Percentiles rank a stretch among this genome's conserved stretches.
Evolutionary conservation across 2,329 filamentous ascomycete species (phyloP).

Genomic region (Penicillium vulpinum): DNA sequence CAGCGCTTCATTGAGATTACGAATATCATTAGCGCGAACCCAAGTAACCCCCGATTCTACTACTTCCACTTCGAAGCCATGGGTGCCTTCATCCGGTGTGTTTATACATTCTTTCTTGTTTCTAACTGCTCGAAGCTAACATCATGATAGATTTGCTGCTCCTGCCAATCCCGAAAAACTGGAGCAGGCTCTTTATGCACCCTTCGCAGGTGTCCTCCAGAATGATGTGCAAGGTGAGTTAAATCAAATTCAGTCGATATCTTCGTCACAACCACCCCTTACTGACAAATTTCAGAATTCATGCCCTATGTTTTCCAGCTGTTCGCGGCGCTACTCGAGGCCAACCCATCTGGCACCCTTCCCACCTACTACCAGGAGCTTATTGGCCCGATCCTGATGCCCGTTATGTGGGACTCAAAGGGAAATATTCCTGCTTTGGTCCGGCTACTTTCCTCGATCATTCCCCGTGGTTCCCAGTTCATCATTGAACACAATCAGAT

Average conservation of each 20-base stretch:
- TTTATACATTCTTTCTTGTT: neutral
- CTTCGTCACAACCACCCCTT: neutral
- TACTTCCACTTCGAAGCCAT: conserved; percentile 98
- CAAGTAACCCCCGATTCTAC: conserved; percentile 96
- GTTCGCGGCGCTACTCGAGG: conserved; percentile 84
- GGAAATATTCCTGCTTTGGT: conserved; percentile 92
- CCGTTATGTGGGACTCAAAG: conserved; percentile 84
- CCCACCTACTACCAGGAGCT: conserved; percentile 79
- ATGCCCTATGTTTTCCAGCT: conserved; percentile 96
- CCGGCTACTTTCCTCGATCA: conserved; percentile 78
- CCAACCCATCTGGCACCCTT: conserved; percentile 74
- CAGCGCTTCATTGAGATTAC: conserved; percentile 85
- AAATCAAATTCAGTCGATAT: neutral
- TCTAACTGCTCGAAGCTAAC: conserved; percentile 9
- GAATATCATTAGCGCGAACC: conserved; percentile 87
- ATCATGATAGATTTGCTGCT: conserved; percentile 58
- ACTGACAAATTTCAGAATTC: conserved; percentile 66
- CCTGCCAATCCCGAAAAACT: conserved; percentile 69
- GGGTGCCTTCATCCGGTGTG: conserved; percentile 76
- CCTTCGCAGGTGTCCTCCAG: conserved; percentile 76
- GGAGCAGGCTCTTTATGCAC: conserved; percentile 76
- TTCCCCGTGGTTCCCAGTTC: conserved; percentile 70
- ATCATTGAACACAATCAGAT: conserved; percentile 79
- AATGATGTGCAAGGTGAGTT: conserved; percentile 74
- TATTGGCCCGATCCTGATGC: conserved; percentile 73